Evolutionary conservation across 768 basidiomycete species (phyloP), one percentile per base, ranked within the genome.

Genomic region (Solioccasus polychromus): DNA sequence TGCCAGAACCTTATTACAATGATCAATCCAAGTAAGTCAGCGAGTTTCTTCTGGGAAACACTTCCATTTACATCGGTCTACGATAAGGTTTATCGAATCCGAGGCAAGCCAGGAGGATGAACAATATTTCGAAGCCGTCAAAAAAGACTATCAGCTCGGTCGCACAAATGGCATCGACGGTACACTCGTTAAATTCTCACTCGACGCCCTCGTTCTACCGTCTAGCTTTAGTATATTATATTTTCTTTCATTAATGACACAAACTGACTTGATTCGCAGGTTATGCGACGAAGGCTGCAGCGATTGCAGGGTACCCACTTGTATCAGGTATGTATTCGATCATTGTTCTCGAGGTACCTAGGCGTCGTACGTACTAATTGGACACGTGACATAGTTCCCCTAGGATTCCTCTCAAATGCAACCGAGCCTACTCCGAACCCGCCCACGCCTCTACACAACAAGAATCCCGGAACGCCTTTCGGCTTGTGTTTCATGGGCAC

Each of bases 171-270:
- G 81, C 8, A 82, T 83, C 19, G 79, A 82, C 45, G 76, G 73
- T 2, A 69, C 68, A 2, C 60, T 83, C 19, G 62, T 75, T 42
- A 51, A 64, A 39, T 68, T 71, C 43, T 63, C 71, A 3, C 67
- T 82, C 0, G 75, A 82, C 46, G 81, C 79, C 1, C 55, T 82
- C 5, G 60, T 82, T 8, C 55, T 80, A 4, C 80, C 80, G 2
- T 55, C 59, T n/a, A 52, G 35, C 20, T 31, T 39, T 3, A 35
- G 54, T 67, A 31, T 20, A 49, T 44, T 20, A 22, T 5, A 18
- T 22, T 39, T 42, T 30, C 39, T 34, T 32, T 7, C 31, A 8
- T 1, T 23, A 42, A 37, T 40, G 19, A 42, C 24, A 18, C 12
- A 29, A 34, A 45, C 22, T 1, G 7, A 28, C 17, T 31, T 4